Evolutionary conservation across 2,329 filamentous ascomycete genomes (phyloP).

Genomic region (Aurifilum marmelostoma): DNA sequence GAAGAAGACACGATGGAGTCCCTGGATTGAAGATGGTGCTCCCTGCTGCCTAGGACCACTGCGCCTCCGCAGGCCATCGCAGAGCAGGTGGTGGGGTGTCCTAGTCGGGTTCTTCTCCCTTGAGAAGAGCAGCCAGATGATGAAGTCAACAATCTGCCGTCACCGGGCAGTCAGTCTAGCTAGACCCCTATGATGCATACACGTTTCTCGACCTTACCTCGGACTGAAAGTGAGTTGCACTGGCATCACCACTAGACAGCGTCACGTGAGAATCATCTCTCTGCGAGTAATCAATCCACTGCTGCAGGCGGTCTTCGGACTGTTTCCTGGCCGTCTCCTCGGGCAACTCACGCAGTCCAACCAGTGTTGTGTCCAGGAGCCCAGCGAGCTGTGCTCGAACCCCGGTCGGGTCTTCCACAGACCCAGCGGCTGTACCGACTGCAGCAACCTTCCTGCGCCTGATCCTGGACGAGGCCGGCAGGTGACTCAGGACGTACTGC

Average conservation of each 20-base stretch:
- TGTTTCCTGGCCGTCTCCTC: conserved; percentile 33
- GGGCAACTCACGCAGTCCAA: conserved; percentile 53
- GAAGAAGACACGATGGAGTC: conserved; percentile 63
- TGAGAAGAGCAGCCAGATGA: conserved; percentile 76
- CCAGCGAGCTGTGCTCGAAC: conserved; percentile 49
- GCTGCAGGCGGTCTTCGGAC: conserved; percentile 50
- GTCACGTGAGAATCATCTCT: conserved; percentile 61
- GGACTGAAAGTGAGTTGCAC: conserved; percentile 58
- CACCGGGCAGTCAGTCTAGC: conserved; percentile 15
- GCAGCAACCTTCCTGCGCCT: conserved; percentile 59
- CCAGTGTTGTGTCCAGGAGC: conserved; percentile 71
- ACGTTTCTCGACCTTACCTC: conserved; percentile 56
- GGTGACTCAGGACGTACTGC: conserved; percentile 67
- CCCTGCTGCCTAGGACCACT: conserved; percentile 34
- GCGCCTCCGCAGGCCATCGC: conserved; percentile 74
- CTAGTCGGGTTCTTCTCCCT: conserved; percentile 49
- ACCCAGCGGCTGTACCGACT: conserved; percentile 40
- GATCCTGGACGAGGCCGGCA: conserved; percentile 69
- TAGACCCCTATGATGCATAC: not conserved
- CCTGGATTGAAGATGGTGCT: conserved; percentile 57
- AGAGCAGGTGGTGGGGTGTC: conserved; percentile 75
- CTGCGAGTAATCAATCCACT: conserved; percentile 66
- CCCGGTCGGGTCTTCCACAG: not conserved
- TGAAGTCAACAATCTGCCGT: conserved; percentile 73
- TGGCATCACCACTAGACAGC: conserved; percentile 49